Conservation (phyloP, 345 rosid species). For the Viola odorata region DNA sequence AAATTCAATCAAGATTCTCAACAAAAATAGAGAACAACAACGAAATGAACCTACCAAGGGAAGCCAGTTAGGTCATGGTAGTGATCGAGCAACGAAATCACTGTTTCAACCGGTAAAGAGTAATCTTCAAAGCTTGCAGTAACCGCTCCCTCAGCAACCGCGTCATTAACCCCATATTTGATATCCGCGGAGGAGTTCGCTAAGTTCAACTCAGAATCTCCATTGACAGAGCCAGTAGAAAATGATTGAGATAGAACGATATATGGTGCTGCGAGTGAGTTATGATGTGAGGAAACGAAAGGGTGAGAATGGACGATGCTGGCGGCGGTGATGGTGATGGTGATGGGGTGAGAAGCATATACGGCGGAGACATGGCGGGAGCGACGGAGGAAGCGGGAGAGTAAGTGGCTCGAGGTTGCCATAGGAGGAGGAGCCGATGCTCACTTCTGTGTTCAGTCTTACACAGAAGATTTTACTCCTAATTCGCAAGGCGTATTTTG, state of each 20-base stretch:
- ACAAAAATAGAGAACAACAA: background rate
- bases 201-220: conserved; percentile 8
- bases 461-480: too few species aligned
- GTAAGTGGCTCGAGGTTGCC: conserved; percentile 5
- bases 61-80: conserved; percentile 72
- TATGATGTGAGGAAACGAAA: background rate
- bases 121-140: conserved; percentile 24
- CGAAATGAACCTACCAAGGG: conserved; percentile 52
- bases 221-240: conserved; percentile 20
- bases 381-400: conserved; percentile 42
- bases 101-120: conserved; percentile 39
- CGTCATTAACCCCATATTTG: conserved; percentile 9
- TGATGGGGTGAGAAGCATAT: conserved; percentile 2
- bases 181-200: background rate
- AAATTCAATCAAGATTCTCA: too few species aligned
- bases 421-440: background rate
- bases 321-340: conserved; percentile 12
- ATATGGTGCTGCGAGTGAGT: conserved; percentile 5
- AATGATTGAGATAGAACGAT: conserved; percentile 27
- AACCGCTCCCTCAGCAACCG: conserved; percentile 17
- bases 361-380: conserved; percentile 16
- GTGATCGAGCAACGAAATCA: conserved; percentile 58
- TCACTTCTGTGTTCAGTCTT: too few species aligned
- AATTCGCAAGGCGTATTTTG: too few species aligned
- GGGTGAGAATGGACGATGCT: background rate